These are phyloP conservation scores for Coprinopsis cinerea DNA, from an alignment of 768 basidiomycete species.

Conservation along the genomic window DNA sequence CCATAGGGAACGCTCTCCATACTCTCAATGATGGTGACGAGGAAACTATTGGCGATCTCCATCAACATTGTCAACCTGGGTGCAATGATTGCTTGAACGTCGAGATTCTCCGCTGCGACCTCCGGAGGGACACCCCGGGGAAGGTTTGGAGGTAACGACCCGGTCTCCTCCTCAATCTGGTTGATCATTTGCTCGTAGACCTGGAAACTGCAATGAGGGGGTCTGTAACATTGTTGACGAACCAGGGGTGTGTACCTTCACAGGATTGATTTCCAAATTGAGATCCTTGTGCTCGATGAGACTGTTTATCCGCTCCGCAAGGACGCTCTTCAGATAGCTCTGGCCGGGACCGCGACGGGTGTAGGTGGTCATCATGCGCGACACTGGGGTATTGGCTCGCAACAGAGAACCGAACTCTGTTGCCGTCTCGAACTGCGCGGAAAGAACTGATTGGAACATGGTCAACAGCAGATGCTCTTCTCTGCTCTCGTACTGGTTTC, in stretches of 20 bases:
- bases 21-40: conserved; percentile 96
- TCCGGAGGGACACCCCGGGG: conserved; percentile 94
- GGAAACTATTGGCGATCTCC: conserved; percentile 98
- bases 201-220: conserved; percentile 34
- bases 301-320: conserved; percentile 97
- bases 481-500: conserved; percentile 97
- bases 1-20: conserved; percentile 99
- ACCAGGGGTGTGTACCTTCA: conserved; percentile 58
- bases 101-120: conserved; percentile 86
- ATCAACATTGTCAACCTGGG: conserved; percentile 98
- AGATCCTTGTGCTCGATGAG: conserved; percentile 99
- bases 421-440: conserved; percentile 98
- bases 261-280: conserved; percentile 97
- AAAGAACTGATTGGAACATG: conserved; percentile 98
- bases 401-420: conserved; percentile 98
- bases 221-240: neutral
- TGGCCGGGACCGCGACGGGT: conserved; percentile 98
- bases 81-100: conserved; percentile 97
- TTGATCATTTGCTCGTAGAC: conserved; percentile 99
- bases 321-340: conserved; percentile 94
- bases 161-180: conserved; percentile 97
- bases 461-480: conserved; percentile 98
- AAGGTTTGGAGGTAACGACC: conserved; percentile 82
- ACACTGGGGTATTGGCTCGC: conserved; percentile 97
- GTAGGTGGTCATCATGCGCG: conserved; percentile 99